Base-by-base conservation (phyloP, 2,329 filamentous ascomycete species). In the Colletotrichum sp. region DNA sequence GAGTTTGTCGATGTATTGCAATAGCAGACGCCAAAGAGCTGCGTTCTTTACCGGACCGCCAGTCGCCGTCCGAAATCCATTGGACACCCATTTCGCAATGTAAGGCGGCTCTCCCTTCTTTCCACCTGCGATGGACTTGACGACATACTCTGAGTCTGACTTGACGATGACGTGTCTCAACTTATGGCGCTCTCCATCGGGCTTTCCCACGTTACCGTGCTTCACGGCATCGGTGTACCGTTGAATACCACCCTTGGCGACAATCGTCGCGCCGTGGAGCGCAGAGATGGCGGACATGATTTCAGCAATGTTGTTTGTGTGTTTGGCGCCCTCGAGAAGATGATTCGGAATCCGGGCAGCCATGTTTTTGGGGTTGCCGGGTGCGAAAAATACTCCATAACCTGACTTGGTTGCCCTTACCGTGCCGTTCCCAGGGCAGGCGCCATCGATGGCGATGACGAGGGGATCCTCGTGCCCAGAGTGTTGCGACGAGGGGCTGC, bases 391-490 rank as follows among this genome's bases (percentile, higher is more conserved):
- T 6, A 63, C 28, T 6, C 59, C 59, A 6, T 34, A 36, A 4
- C 28, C 59, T 7, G 59, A 63, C n/a, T 63, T 36, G 6, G 13
- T 30, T 14, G 59, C 59, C 59, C 59, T 30, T 6, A 6, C 4
- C 18, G 59, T 63, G 7, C 61, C 61, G 34, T 65, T 65, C 7
- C 21, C 8, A n/a, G 61, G 61, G 32, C 61, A 65, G 1, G 61
- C 61, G 3, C 61, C 61, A 16, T 65, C 61, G 61, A 65, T 21
- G 34, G 61, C 61, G 21, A 65, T 18, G 61, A 65, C 34, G 34
- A 65, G 32, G 18, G 34, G 10, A 32, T 65, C 61, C n/a, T 8
- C 32, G 21, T 28, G 34, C 12, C 18, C 28, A 21, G 12, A 34
- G 13, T 21, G 60, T 30, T n/a, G 60, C 24, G 59, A 30, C 10